A percentile compares a stretch with the other conserved stretches of the same genome.
Conservation (phyloP, 768 basidiomycete genomes). For the Trametes villosa region DNA sequence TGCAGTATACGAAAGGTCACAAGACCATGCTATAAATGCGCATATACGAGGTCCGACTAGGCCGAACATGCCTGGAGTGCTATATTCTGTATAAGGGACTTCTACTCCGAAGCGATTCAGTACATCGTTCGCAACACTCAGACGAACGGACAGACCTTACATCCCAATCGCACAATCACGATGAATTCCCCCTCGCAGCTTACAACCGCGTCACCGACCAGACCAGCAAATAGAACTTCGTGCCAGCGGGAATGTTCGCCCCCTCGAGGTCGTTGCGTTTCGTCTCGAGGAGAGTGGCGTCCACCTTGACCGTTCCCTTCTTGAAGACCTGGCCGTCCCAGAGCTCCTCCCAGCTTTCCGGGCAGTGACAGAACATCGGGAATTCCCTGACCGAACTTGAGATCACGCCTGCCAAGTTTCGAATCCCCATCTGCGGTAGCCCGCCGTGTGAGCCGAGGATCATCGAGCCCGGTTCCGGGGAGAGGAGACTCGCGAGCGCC, state of each 20-base stretch:
- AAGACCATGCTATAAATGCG: too few species aligned
- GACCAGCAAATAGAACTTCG: slow-evolving; percentile 2
- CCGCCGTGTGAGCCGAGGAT: slow-evolving; percentile 48
- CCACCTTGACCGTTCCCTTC: slow-evolving; percentile 38
- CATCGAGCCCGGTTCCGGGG: slow-evolving; percentile 45
- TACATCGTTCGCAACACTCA: too few species aligned
- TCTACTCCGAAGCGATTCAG: too few species aligned
- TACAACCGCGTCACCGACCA: slow-evolving; percentile 22
- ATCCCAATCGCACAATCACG: not conserved
- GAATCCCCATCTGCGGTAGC: slow-evolving; percentile 35
- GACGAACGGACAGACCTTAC: too few species aligned
- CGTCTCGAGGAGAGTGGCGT: slow-evolving; percentile 20
- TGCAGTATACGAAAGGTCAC: too few species aligned
- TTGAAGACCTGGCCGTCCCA: slow-evolving; percentile 44
- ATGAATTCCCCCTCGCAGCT: not conserved
- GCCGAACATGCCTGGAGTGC: too few species aligned
- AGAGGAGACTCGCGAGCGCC: slow-evolving; percentile 44
- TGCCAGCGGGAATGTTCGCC: not conserved
- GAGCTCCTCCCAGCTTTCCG: slow-evolving; percentile 41
- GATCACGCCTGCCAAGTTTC: not conserved
- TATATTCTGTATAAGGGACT: too few species aligned
- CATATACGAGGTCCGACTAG: too few species aligned
- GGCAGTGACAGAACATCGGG: slow-evolving; percentile 39
- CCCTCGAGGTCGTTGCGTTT: not conserved
- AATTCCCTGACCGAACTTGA: not conserved